phyloP scores from a whole-genome alignment of 306 rosid genomes.

The Dalbergia cultrata region DNA sequence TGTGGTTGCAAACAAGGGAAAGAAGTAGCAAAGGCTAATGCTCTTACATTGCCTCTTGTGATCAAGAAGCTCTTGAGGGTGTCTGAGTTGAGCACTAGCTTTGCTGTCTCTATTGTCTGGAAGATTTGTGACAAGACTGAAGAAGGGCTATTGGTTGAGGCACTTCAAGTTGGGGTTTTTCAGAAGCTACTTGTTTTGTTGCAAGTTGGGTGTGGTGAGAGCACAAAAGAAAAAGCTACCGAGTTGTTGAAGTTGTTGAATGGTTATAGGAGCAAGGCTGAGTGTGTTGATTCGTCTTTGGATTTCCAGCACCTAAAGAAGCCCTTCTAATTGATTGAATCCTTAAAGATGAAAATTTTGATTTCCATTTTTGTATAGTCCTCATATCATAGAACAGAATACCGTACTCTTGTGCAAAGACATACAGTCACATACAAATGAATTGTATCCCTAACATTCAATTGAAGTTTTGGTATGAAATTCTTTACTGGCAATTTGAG shows the following conservation, averaged over 20 bases:
- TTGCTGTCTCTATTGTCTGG: conserved; percentile 73
- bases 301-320: conserved; percentile 75
- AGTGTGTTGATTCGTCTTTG: conserved; percentile 74
- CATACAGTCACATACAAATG: conserved; percentile 38
- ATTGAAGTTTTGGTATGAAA: conserved; percentile 24
- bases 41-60: conserved; percentile 75
- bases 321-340: conserved; percentile 57
- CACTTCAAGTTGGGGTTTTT: conserved; percentile 74
- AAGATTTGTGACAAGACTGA: conserved; percentile 63
- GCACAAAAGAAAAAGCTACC: conserved; percentile 71
- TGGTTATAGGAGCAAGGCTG: conserved; percentile 60
- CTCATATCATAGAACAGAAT: conserved; percentile 34
- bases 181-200: conserved; percentile 83
- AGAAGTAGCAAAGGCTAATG: conserved; percentile 64
- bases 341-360: conserved; percentile 4
- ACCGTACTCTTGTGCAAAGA: conserved; percentile 45
- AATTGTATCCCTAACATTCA: conserved; percentile 52
- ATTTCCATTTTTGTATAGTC: conserved; percentile 21
- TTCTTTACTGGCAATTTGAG: conserved; percentile 16
- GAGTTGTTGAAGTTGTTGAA: conserved; percentile 79
- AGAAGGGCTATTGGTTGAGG: conserved; percentile 62
- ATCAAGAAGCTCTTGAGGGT: conserved; percentile 81
- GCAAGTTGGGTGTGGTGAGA: conserved; percentile 79
- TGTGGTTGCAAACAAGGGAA: conserved; percentile 67
- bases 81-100: conserved; percentile 66